phyloP scores from a whole-genome alignment of 2,329 filamentous ascomycete genomes.

The Colletotrichum zoysiae region DNA sequence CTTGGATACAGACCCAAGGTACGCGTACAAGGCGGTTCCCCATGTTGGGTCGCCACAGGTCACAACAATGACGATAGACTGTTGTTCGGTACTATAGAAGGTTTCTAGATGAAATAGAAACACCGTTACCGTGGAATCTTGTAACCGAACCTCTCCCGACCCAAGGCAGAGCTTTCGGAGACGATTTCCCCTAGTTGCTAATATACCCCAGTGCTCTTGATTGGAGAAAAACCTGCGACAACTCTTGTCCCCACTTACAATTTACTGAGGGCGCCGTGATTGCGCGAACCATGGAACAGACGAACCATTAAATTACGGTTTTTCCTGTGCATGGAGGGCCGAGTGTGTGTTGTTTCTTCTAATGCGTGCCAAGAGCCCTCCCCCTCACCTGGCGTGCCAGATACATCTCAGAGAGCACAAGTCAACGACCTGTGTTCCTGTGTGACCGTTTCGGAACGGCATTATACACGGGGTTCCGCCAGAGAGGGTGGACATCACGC shows the following conservation, averaged over 20 bases:
- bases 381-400: neutral
- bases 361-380: neutral
- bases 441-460: neutral
- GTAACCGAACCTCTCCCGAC: too few species aligned
- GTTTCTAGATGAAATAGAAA: too few species aligned
- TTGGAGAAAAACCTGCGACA: neutral
- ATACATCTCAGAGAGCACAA: neutral
- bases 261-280: neutral
- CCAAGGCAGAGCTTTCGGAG: too few species aligned
- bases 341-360: neutral
- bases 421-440: neutral
- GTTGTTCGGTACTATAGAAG: too few species aligned
- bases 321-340: neutral
- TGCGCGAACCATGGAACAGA: neutral
- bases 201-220: neutral
- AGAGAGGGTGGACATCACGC: conserved; percentile 1
- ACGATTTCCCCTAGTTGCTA: too few species aligned
- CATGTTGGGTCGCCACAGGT: too few species aligned
- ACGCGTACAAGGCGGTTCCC: too few species aligned
- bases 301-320: neutral
- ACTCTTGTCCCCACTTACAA: neutral
- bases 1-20: too few species aligned
- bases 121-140: too few species aligned
- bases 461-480: neutral
- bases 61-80: too few species aligned